phyloP scores from a whole-genome alignment of 345 rosid species.

The Aegle marmelos region DNA sequence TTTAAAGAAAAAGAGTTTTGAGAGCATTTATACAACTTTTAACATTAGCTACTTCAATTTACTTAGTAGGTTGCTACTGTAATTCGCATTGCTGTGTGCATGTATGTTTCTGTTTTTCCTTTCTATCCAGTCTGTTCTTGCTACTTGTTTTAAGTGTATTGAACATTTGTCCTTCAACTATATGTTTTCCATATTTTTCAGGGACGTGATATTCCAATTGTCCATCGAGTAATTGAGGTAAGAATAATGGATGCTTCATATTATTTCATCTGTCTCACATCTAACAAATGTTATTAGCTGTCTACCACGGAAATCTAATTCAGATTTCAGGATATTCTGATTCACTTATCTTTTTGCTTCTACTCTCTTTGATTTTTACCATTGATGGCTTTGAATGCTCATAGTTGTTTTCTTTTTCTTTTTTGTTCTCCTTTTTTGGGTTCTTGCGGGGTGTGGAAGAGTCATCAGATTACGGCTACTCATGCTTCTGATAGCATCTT shows the following conservation, averaged over 20 bases:
- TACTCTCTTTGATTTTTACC: not conserved
- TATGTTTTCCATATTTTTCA: slow-evolving; percentile 5
- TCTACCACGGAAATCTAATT: not conserved
- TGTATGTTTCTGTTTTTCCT: not conserved
- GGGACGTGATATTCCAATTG: slow-evolving; percentile 51
- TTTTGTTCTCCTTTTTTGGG: no score
- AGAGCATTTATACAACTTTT: not conserved
- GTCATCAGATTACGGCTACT: not conserved
- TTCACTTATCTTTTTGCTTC: not conserved
- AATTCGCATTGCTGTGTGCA: not conserved
- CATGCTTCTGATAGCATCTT: not conserved
- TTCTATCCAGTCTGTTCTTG: not conserved
- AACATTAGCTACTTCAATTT: not conserved
- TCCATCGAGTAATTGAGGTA: slow-evolving; percentile 52
- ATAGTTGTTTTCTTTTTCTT: no score
- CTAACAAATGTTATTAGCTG: not conserved
- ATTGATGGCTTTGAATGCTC: not conserved
- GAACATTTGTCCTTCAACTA: not conserved
- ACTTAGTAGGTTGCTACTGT: not conserved
- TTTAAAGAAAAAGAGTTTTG: not conserved
- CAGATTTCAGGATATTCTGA: not conserved
- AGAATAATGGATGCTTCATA: not conserved
- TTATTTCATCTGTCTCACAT: not conserved
- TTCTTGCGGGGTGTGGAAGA: not conserved
- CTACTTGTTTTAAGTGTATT: not conserved